Evolutionary conservation across 768 basidiomycete genomes (phyloP), one percentile per base, ranked within the genome.

Genomic region (Agrocybe pediades): DNA sequence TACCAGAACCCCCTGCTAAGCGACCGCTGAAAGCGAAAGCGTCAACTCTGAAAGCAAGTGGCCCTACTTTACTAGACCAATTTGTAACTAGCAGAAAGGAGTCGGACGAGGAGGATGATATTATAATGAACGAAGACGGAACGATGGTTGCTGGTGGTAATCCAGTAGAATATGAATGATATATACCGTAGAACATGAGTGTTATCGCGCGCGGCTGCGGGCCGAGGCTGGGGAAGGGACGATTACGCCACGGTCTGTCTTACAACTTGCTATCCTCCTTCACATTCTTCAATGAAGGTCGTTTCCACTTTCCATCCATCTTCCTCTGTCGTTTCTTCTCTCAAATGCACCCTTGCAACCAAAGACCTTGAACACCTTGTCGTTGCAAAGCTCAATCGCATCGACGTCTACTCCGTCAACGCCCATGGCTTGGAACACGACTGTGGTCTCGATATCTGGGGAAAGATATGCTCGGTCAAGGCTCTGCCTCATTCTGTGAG

Each of bases 301-400:
- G 78, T 92, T 26, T 80, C 85, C 9, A 92, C 91, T 6, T 90
- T 91, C 66, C 88, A 92, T 65, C 78, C 77, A 3, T 80, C 90
- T 2, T 88, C 91, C 1, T 87, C 91, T 1, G 86, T 92, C 45
- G 58, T 84, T 8, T 76, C 75, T 57, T 92, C 90, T 24, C 64
- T 87, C 21, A 90, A 84, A 74, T 90, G 86, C 68, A 71, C 70
- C 5, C 76, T 93, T n/a, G 69, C 78, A 2, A 67, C 79, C 6
- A 71, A 78, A 57, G 73, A 74, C 41, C 68, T 79, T 9, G 84
- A 90, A 41, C 82, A 86, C 64, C 80, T 93, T 29, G 82, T 87
- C 23, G 75, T 90, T 29, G 86, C 83, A 9, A 91, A 88, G 65
- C 67, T 82, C 6, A 82, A 85, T 65, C 75, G 75, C 53, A 61